Evolutionary conservation across 805 yeast genomes (phyloP).

Genomic region (Cyberlindnera veronae): DNA sequence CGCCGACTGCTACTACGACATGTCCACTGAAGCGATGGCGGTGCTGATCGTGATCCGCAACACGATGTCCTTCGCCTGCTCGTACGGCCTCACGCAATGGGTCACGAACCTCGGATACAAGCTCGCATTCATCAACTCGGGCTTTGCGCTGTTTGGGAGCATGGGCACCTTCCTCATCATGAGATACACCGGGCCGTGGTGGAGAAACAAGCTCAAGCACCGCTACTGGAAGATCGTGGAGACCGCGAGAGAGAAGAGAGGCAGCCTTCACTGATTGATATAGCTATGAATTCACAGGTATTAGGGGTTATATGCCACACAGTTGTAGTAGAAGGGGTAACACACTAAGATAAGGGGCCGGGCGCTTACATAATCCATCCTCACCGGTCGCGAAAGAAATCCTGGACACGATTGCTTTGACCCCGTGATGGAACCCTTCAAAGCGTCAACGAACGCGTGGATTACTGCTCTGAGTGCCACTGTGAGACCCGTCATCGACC

Average conservation of each 20-base stretch:
- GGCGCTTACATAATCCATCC: no score
- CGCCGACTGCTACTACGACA: slow-evolving; percentile 52
- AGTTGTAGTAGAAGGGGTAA: no score
- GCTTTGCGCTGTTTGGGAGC: slow-evolving; percentile 14
- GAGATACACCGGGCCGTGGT: slow-evolving; percentile 25
- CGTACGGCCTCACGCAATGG: slow-evolving; percentile 60
- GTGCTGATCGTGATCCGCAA: slow-evolving; percentile 55
- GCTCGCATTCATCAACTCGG: slow-evolving; percentile 47
- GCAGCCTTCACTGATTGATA: slow-evolving; percentile 4
- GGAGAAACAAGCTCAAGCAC: slow-evolving; percentile 25
- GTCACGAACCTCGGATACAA: slow-evolving; percentile 47
- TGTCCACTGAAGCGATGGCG: slow-evolving; percentile 52
- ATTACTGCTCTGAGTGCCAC: no score
- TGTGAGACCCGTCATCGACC: no score
- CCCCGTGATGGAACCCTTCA: no score
- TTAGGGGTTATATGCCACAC: no score
- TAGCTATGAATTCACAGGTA: not conserved
- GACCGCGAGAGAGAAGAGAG: slow-evolving; percentile 21
- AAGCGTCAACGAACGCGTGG: no score
- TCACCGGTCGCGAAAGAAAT: no score
- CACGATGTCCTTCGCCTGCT: slow-evolving; percentile 54
- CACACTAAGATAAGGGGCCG: no score
- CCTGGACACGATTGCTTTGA: no score
- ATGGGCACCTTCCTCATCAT: slow-evolving; percentile 22
- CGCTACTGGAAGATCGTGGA: slow-evolving; percentile 25